Conservation (phyloP, 73 alveolate genomes). For the Paramecium primaurelia region DNA sequence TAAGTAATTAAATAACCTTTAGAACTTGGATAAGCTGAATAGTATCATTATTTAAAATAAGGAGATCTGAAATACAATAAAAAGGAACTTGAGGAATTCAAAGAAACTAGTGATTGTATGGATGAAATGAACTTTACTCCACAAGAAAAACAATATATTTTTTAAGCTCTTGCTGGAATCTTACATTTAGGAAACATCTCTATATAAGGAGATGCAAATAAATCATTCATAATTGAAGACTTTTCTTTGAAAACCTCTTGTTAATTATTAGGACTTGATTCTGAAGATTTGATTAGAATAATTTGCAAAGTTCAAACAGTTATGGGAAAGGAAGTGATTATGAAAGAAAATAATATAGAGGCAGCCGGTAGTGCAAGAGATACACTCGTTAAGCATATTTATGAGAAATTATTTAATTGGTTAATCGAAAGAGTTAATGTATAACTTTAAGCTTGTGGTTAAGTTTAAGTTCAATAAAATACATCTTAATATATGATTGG, state of each 20-base stretch:
- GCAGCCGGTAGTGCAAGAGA: conserved; percentile 77
- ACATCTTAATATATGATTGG: neutral
- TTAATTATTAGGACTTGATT: conserved; percentile 69
- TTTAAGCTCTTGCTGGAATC: neutral
- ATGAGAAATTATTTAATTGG: conserved; percentile 90
- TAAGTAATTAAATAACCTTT: neutral
- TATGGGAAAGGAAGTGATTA: conserved; percentile 51
- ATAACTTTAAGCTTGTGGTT: neutral
- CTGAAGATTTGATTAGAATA: neutral
- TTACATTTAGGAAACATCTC: conserved; percentile 49
- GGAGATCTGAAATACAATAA: conserved; percentile 2
- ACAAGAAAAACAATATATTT: conserved; percentile 49
- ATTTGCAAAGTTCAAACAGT: conserved; percentile 42
- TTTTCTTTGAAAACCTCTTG: conserved; percentile 55
- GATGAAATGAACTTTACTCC: conserved; percentile 39
- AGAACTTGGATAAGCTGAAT: conserved; percentile 51
- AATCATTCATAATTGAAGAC: conserved; percentile 53
- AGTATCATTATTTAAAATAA: conserved; percentile 60
- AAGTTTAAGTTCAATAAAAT: neutral
- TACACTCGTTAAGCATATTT: conserved; percentile 88
- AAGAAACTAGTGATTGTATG: conserved; percentile 50
- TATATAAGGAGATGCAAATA: conserved; percentile 78
- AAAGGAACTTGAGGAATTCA: conserved; percentile 67
- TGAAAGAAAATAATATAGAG: conserved; percentile 56
- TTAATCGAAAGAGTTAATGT: conserved; percentile 71